phyloP scores from a whole-genome alignment of 148 eudicot species.

The Spergularia bocconei region DNA sequence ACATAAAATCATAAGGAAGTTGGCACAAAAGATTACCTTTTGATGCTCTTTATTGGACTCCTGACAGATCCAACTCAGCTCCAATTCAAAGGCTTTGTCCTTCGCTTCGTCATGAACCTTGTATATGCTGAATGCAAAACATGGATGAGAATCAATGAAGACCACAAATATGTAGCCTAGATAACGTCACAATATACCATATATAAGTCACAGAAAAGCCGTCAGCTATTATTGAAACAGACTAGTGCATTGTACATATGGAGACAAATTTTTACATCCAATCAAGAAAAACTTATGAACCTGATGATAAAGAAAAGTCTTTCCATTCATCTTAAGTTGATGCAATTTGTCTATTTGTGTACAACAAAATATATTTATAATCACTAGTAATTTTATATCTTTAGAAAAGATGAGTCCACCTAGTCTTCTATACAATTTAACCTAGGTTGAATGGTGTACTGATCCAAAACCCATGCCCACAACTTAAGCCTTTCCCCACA shows the following conservation, averaged over 20 bases:
- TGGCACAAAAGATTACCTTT: constrained; percentile 49
- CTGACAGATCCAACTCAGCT: constrained; percentile 98
- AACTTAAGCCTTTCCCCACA: too few relatives aligned
- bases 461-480: too few relatives aligned
- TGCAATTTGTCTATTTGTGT: too few relatives aligned
- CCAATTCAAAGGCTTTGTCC: constrained; percentile 95
- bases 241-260: neutral
- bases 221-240: neutral
- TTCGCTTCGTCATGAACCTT: constrained; percentile 98
- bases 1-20: neutral
- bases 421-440: too few relatives aligned
- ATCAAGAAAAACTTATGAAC: too few relatives aligned
- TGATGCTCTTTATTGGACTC: constrained; percentile 91
- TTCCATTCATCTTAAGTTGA: too few relatives aligned
- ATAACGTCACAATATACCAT: neutral
- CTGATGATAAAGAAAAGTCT: too few relatives aligned
- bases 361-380: too few relatives aligned
- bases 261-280: neutral
- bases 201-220: neutral
- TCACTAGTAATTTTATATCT: too few relatives aligned
- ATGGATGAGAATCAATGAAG: neutral
- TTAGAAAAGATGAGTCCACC: too few relatives aligned
- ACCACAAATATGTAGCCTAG: neutral
- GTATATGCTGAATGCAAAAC: constrained; percentile 62
- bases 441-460: too few relatives aligned